Evolutionary conservation across 2,329 filamentous ascomycete species (phyloP), one percentile per base, ranked within the genome.

Genomic region (Penicillium capsulatum): DNA sequence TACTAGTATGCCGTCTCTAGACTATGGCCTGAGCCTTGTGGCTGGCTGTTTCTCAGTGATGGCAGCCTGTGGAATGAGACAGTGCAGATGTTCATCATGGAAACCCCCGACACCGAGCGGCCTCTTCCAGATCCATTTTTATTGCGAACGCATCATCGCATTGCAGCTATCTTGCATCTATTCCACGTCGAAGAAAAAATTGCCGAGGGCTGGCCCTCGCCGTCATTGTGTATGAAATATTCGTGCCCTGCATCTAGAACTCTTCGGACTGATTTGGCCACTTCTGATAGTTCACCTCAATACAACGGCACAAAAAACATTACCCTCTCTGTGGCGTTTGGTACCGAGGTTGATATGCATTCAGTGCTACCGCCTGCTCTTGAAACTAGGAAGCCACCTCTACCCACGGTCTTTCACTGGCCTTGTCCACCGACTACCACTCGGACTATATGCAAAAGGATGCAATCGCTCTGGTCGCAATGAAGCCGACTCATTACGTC

Each of bases 121-220:
- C 20, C 34, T 31, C 38, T 45, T 17, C 42, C 42, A 22, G 31
- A 41, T 32, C 37, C 34, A 19, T 38, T 44, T 34, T 24, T 46
- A 6, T 27, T 51, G 14, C 29, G 37, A 26, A 30, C 31, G 1
- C 48, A 51, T 27, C 19, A 15, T 6, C 32, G 45, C 4, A 30
- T 48, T 11, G 34, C 47, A 17, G 19, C 39, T 8, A 8, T 16
- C 6, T 33, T 33, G 31, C 31, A 33, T 20, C 17, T 33, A 20
- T 33, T 33, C 31, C 17, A 33, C 19, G 31, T 33, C n/a, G 15
- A 33, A 33, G 31, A 33, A 13, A 5, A 15, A 20, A 43, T 47
- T 9, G 17, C 35, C 2, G 14, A 33, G 17, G 40, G 48, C 2
- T 48, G 48, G 40, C 42, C 43, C 7, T 40, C 26, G 13, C 26